Percentiles rank a stretch among this genome's conserved stretches.
These are phyloP conservation scores for Scytalidium sp. DNA, from an alignment of 2,329 filamentous ascomycete species.

Conservation along the genomic window DNA sequence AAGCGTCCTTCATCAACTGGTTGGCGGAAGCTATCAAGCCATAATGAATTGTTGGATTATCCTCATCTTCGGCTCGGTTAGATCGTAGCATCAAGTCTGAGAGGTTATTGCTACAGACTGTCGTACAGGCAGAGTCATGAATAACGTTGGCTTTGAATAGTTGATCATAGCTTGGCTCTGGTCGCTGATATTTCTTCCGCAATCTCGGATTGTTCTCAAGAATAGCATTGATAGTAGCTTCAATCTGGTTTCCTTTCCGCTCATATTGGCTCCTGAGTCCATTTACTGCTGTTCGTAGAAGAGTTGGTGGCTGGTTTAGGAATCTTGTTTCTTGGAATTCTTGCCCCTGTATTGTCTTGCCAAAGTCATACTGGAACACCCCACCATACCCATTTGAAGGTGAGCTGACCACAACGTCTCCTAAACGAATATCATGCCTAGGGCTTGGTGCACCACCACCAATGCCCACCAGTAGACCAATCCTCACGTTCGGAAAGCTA, in stretches of 20 bases:
- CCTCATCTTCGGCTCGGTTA: slow-evolving; percentile 6
- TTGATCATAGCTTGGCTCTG: slow-evolving; percentile 21
- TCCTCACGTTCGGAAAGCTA: slow-evolving; percentile 15
- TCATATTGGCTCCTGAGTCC: slow-evolving; percentile 20
- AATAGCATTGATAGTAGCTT: slow-evolving; percentile 15
- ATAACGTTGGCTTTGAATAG: slow-evolving; percentile 22
- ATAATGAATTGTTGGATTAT: slow-evolving; percentile 26
- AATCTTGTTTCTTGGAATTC: slow-evolving; percentile 17
- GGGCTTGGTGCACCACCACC: slow-evolving; percentile 17
- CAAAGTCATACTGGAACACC: slow-evolving; percentile 14
- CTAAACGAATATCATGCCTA: slow-evolving; percentile 24
- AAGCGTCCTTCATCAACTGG: slow-evolving; percentile 25
- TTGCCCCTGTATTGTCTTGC: slow-evolving; percentile 14
- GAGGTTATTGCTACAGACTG: slow-evolving; percentile 11
- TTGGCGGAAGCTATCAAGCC: slow-evolving; percentile 31
- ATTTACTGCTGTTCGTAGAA: slow-evolving; percentile 19
- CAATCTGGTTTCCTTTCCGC: slow-evolving; percentile 12
- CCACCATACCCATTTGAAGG: slow-evolving; percentile 13
- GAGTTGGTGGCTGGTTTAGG: slow-evolving; percentile 14
- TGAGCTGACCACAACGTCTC: slow-evolving; percentile 26
- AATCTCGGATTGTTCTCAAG: slow-evolving; percentile 24
- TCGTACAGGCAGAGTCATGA: slow-evolving; percentile 5
- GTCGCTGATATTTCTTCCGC: slow-evolving; percentile 21
- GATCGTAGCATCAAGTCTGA: slow-evolving; percentile 9
- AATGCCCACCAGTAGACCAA: slow-evolving; percentile 21